Evolutionary conservation across 768 basidiomycete genomes (phyloP).

Genomic region (Pulveroboletus sp.): DNA sequence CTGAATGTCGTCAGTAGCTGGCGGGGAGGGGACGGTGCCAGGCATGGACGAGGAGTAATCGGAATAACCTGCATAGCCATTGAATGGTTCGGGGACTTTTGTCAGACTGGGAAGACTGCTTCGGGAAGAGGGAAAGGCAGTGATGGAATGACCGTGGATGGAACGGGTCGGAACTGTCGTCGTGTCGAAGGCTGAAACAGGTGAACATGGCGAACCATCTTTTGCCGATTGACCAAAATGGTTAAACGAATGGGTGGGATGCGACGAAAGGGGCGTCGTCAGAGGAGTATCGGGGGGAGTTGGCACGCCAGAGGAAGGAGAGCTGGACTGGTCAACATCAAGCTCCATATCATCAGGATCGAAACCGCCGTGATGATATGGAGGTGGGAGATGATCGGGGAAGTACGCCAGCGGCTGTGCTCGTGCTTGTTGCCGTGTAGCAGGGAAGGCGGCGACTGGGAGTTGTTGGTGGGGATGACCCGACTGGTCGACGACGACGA

Average conservation of each 20-base stretch:
- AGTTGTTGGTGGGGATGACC: conserved; percentile 32
- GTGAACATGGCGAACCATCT: conserved; percentile 26
- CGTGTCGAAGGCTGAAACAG: conserved; percentile 48
- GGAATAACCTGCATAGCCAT: conserved; percentile 60
- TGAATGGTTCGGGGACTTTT: conserved; percentile 53
- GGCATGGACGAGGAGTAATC: conserved; percentile 64
- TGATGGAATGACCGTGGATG: conserved; percentile 35
- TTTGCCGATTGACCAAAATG: conserved; percentile 29
- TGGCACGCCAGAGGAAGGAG: conserved; percentile 40
- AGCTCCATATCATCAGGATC: conserved; percentile 83
- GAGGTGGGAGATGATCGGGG: conserved; percentile 27
- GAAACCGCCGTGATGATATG: conserved; percentile 40
- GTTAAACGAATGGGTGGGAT: conserved; percentile 29
- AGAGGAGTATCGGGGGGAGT: conserved; percentile 43
- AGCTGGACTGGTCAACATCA: conserved; percentile 55
- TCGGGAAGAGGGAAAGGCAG: conserved; percentile 29
- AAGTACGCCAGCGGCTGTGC: conserved; percentile 28
- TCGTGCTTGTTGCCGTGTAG: conserved; percentile 28
- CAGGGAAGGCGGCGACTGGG: conserved; percentile 33
- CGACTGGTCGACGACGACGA: conserved; percentile 60
- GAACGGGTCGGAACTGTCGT: conserved; percentile 47
- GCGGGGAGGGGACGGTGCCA: conserved; percentile 41
- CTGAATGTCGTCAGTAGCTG: conserved; percentile 29
- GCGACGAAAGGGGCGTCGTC: conserved; percentile 38
- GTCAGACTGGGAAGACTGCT: conserved; percentile 26